These are phyloP conservation scores for Theileria annulata DNA, from an alignment of 169 alveolate genomes.

Conservation along the genomic window DNA sequence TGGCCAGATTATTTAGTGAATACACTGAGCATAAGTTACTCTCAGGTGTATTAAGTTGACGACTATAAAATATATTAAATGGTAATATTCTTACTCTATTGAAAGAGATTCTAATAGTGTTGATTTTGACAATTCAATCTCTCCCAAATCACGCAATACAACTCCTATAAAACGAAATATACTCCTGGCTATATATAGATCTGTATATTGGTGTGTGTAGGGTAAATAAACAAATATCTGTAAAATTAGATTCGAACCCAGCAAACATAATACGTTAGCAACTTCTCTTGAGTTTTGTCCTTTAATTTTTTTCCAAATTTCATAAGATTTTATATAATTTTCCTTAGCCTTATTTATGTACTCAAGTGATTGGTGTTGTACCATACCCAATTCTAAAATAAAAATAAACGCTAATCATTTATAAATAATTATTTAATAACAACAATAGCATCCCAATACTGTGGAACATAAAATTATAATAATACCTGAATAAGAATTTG, in stretches of 20 bases:
- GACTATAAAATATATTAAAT: background rate
- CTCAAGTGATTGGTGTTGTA: constrained; percentile 57
- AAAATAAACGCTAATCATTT: background rate
- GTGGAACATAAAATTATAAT: background rate
- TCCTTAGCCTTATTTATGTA: constrained; percentile 58
- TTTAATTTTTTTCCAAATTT: constrained; percentile 30
- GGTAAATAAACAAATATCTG: background rate
- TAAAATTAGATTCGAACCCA: constrained; percentile 4
- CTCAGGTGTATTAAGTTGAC: constrained; percentile 11
- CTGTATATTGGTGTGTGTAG: background rate
- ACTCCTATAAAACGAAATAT: constrained; percentile 1
- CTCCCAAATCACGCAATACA: constrained; percentile 54
- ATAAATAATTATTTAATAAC: background rate
- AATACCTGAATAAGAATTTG: constrained; percentile 50
- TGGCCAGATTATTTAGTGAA: constrained; percentile 52
- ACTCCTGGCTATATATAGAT: background rate
- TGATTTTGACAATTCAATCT: constrained; percentile 44
- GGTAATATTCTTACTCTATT: constrained; percentile 21
- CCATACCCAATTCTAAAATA: constrained; percentile 57
- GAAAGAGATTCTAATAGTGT: constrained; percentile 43
- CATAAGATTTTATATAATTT: constrained; percentile 44
- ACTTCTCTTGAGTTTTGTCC: constrained; percentile 58
- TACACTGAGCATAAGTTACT: constrained; percentile 49
- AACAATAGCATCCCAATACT: background rate
- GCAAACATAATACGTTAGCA: constrained; percentile 44